Evolutionary conservation across 495 filamentous ascomycete genomes (phyloP), one percentile per base, ranked within the genome.

Genomic region (Massariosphaeria phaeospora): DNA sequence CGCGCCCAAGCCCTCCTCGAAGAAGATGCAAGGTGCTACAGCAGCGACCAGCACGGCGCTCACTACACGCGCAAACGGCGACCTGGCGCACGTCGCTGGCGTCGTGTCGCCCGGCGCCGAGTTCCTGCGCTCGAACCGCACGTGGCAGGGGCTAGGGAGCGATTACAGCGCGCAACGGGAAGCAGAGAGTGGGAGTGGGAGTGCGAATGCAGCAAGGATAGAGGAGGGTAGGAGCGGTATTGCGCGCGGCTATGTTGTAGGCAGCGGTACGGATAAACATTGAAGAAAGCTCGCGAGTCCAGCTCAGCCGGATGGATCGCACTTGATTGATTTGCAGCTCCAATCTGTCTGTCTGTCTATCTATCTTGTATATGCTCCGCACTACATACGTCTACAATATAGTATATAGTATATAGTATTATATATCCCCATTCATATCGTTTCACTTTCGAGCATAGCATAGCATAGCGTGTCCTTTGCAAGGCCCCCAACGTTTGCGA

Each of bases 131-230:
- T 85, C 83, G 10, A 85, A 90, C 62, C 70, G 93, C 51, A 94
- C 85, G 6, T 99, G 93, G 93, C 86, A 83, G 66, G 93, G 93
- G 0, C 69, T 99, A 24, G 94, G 93, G 0, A 94, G 84, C 52
- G 93, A 98, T 68, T 93, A 89, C 54, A 76, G 77, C 35, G 74
- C 73, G 42, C 84, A 89, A 61, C 81, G 85, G 18, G 76, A 75
- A 35, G 79, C 84, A 9, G 76, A 74, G 39, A 79, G 84, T 11
- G 76, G 80, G 9, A 61, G 51, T 25, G 61, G 54, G 12, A 70
- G 74, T 31, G 77, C 12, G 20, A 34, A 48, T 23, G 69, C 79
- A 18, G 79, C 80, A 7, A 46, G 70, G 30, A 76, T 90, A 48
- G 86, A 95, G 66, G 83, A 94, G 68, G 93, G 93, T 23, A 83